Evolutionary conservation across 192 early-diverging fungal genomes (phyloP).

Genomic region (Dissophora globulifera): DNA sequence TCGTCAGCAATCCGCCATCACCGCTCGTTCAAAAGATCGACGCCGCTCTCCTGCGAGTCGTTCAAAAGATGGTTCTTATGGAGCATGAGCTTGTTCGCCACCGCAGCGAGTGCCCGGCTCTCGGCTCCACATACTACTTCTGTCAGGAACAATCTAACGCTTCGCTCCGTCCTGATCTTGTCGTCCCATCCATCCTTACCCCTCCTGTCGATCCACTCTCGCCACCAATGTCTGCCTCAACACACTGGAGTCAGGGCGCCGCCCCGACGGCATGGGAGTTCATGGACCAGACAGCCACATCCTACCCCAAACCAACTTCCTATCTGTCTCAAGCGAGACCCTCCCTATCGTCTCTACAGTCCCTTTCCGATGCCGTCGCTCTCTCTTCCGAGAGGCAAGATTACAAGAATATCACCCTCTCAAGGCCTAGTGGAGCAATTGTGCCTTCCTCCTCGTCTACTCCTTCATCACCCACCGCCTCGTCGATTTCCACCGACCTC

Average conservation of each 20-base stretch:
- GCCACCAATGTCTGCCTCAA: constrained; percentile 17
- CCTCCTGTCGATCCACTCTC: constrained; percentile 44
- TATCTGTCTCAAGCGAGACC: neutral
- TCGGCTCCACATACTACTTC: neutral
- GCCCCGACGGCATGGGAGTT: constrained; percentile 25
- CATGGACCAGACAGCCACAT: constrained; percentile 2
- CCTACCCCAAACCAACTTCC: constrained; percentile 6
- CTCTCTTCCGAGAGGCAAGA: neutral
- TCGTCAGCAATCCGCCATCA: constrained; percentile 3
- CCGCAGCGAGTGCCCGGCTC: constrained; percentile 8
- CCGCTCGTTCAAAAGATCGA: constrained; percentile 38
- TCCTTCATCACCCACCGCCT: neutral
- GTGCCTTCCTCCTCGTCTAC: neutral
- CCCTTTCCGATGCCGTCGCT: too few relatives aligned
- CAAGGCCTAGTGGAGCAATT: neutral
- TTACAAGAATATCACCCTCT: neutral
- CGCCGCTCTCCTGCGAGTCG: constrained; percentile 21
- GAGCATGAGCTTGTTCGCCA: constrained; percentile 36
- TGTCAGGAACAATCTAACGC: neutral
- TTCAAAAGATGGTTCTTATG: constrained; percentile 43
- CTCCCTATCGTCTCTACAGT: neutral
- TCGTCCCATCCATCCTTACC: constrained; percentile 32
- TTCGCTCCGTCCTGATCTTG: too few relatives aligned
- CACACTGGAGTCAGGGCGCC: constrained; percentile 20
- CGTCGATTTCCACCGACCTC: neutral